Evolutionary conservation across 2,329 filamentous ascomycete genomes (phyloP).

Genomic region (Ophiocordyceps sinensis): DNA sequence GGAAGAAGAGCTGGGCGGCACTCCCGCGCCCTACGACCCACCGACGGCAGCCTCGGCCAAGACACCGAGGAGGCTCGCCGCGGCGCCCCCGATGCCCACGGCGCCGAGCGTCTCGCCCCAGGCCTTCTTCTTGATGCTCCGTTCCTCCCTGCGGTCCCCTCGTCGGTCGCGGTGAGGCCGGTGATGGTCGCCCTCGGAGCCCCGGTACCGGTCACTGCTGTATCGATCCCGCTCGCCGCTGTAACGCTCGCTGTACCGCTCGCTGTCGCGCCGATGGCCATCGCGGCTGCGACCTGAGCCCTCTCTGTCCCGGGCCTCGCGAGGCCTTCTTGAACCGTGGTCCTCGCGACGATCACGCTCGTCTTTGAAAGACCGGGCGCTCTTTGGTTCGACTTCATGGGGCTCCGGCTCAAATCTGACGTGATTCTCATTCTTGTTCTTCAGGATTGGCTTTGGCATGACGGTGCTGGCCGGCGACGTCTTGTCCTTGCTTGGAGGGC

Average conservation of each 20-base stretch:
- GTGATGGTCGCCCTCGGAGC: conserved; percentile 20
- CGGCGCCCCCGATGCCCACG: conserved; percentile 45
- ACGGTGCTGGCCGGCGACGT: conserved; percentile 20
- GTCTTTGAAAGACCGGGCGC: conserved; percentile 12
- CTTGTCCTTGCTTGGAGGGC: conserved; percentile 17
- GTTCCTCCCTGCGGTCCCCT: conserved; percentile 21
- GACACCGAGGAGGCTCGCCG: conserved; percentile 42
- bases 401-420: conserved; percentile 38
- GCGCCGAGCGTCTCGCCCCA: conserved; percentile 41
- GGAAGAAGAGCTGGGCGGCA: too few relatives aligned
- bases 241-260: conserved; percentile 14
- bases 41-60: conserved; percentile 38
- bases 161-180: conserved; percentile 23
- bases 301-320: conserved; percentile 14
- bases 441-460: conserved; percentile 43
- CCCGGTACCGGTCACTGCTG: conserved; percentile 6
- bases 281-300: conserved; percentile 6
- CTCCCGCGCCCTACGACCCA: conserved; percentile 4
- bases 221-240: conserved; percentile 14
- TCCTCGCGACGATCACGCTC: conserved; percentile 15
- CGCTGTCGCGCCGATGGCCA: conserved; percentile 13
- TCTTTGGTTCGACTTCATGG: conserved; percentile 24
- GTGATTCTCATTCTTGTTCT: conserved; percentile 44
- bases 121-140: conserved; percentile 25
- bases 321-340: conserved; percentile 7